Conservation (phyloP, 352 stramenopile genomes). For the Phytophthora cryptogea region DNA sequence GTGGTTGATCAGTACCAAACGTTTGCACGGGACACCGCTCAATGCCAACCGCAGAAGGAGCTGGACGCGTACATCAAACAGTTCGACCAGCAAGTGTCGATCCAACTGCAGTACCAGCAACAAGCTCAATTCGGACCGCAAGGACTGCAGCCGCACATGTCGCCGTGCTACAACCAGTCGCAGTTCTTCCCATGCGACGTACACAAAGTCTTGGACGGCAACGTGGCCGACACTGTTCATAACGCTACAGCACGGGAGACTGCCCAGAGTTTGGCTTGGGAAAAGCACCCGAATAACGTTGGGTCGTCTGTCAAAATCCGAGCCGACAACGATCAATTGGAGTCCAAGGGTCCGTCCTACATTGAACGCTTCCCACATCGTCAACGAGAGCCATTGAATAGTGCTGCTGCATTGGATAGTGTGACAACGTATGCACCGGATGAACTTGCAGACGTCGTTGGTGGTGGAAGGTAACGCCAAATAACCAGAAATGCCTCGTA, state of each 20-base stretch:
- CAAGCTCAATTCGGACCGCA: conserved; percentile 56
- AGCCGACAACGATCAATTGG: conserved; percentile 44
- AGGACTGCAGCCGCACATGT: conserved; percentile 76
- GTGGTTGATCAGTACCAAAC: conserved; percentile 53
- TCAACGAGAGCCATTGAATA: conserved; percentile 33
- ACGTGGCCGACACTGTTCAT: conserved; percentile 53
- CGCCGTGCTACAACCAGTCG: conserved; percentile 81
- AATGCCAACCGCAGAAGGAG: conserved; percentile 69
- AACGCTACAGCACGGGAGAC: conserved; percentile 40
- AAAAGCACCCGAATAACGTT: conserved; percentile 56
- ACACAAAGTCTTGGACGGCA: conserved; percentile 70
- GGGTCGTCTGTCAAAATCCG: conserved; percentile 75
- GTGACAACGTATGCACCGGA: conserved; percentile 39
- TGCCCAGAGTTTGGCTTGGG: conserved; percentile 61
- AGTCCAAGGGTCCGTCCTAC: conserved; percentile 57
- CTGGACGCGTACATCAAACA: conserved; percentile 82
- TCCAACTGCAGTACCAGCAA: conserved; percentile 81
- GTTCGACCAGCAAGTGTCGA: conserved; percentile 81
- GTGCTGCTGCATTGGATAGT: conserved; percentile 30
- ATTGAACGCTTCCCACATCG: conserved; percentile 70
- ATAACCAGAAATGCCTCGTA: too few species aligned
- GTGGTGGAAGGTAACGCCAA: conserved; percentile 29
- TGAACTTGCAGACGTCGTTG: conserved; percentile 51
- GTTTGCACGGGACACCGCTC: conserved; percentile 23
- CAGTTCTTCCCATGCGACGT: conserved; percentile 85